Base-by-base conservation (phyloP, 176 grass and related monocot genomes). In the Ampelocalamus luodianensis region DNA sequence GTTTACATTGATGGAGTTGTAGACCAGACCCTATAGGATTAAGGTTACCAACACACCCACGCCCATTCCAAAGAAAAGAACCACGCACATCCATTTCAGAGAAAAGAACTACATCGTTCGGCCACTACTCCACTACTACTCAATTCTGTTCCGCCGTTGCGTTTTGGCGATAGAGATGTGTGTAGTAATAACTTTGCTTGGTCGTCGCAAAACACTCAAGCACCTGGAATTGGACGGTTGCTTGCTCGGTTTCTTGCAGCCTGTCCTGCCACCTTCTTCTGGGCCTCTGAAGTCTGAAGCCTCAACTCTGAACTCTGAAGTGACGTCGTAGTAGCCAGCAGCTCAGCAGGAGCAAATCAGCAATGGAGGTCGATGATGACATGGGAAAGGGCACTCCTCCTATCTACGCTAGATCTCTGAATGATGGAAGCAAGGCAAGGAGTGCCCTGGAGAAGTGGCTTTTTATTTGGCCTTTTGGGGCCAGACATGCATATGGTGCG, bases 171-270 rank as follows among this genome's bases (percentile, higher is more conserved):
- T 12, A 46, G 11, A 12, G 45, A 46, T 46, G 43, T 11, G 43
- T 45, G 43, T 10, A 45, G 43, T 10, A 45, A 12, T 12, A 45
- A 48, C 26, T 74, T 79, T 58, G 87, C 81, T 81, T 93, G 36
- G 80, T 53, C 40, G 26, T 54, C 44, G 36, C 72, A 5, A 37
- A 86, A 78, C 89, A 94, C 86, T 89, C 92, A 89, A 94, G 6
- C 79, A 54, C 74, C 61, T 89, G 27, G 68, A 89, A 90, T 86
- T 88, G 88, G 91, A 37, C 74, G 66, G 72, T 77, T 88, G 76
- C 83, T 85, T 79, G 81, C 42, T 38, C 18, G 38, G 17, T 23
- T 23, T 65, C 85, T 34, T 53, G 64, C 75, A 10, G 49, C n/a
- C 71, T 71, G 64, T 36, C 62, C 74, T 79, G 74, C 42, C n/a